A percentile compares a stretch with the other conserved stretches of the same genome.
phyloP scores from a whole-genome alignment of 345 rosid species.

The Garcia nutans region DNA sequence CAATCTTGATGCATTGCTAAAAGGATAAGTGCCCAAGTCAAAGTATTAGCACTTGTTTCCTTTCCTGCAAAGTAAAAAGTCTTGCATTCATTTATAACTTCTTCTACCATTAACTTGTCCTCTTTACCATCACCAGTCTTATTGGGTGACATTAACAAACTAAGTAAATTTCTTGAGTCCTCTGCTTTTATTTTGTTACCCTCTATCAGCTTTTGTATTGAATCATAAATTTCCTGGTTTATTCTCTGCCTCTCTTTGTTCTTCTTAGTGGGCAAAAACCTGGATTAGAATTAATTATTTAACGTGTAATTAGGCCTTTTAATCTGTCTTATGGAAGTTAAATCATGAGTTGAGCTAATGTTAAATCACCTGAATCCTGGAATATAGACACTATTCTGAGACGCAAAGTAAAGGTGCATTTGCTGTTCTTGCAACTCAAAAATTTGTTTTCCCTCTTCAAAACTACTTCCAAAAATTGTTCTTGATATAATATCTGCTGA shows the following conservation, averaged over 20 bases:
- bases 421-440: slow-evolving; percentile 42
- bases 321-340: too few relatives aligned
- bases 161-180: slow-evolving; percentile 47
- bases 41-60: slow-evolving; percentile 61
- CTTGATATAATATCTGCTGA: slow-evolving; percentile 43
- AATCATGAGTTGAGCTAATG: neutral
- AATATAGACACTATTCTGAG: slow-evolving; percentile 30
- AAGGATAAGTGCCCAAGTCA: slow-evolving; percentile 62
- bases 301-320: neutral
- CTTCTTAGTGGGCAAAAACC: slow-evolving; percentile 68
- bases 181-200: slow-evolving; percentile 31
- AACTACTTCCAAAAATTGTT: slow-evolving; percentile 45
- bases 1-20: slow-evolving; percentile 69
- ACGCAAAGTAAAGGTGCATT: slow-evolving; percentile 31
- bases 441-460: slow-evolving; percentile 41
- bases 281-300: slow-evolving; percentile 11
- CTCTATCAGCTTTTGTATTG: slow-evolving; percentile 47
- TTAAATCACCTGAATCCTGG: slow-evolving; percentile 39
- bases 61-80: slow-evolving; percentile 81
- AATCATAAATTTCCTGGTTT: slow-evolving; percentile 59
- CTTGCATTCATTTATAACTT: slow-evolving; percentile 74
- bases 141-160: slow-evolving; percentile 48
- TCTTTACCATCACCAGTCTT: slow-evolving; percentile 46
- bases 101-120: slow-evolving; percentile 55
- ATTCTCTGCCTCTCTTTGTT: slow-evolving; percentile 65